Conservation (phyloP, 192 early-diverging fungal genomes). For the Geosiphon pyriformis region DNA sequence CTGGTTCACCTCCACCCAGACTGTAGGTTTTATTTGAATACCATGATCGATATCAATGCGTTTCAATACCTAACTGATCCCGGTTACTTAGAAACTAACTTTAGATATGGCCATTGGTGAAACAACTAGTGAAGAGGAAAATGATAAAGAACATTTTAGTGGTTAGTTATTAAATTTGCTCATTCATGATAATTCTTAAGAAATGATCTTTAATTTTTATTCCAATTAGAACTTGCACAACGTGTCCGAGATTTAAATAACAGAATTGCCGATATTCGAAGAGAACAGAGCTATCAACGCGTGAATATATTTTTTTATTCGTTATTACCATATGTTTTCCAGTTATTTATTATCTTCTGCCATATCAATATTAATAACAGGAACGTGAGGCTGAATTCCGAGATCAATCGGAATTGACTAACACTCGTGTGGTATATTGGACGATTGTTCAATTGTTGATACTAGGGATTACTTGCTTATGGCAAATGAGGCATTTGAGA, state of each 20-base stretch:
- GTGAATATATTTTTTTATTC: slow-evolving; percentile 41
- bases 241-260: slow-evolving; percentile 78
- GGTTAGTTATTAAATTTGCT: background rate
- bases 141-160: slow-evolving; percentile 28
- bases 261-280: slow-evolving; percentile 73
- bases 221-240: slow-evolving; percentile 55
- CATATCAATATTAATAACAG: slow-evolving; percentile 39
- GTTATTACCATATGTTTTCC: no score
- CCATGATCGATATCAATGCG: no score
- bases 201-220: background rate
- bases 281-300: slow-evolving; percentile 87
- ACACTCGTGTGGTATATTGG: slow-evolving; percentile 80
- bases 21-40: slow-evolving; percentile 40
- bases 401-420: slow-evolving; percentile 76
- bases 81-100: slow-evolving; percentile 39
- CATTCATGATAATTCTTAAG: slow-evolving; percentile 6
- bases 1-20: slow-evolving; percentile 70
- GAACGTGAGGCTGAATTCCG: slow-evolving; percentile 90
- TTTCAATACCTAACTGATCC: no score
- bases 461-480: slow-evolving; percentile 67
- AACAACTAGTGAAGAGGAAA: slow-evolving; percentile 44
- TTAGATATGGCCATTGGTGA: slow-evolving; percentile 69
- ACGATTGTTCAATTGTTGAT: slow-evolving; percentile 80
- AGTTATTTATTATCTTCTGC: no score
- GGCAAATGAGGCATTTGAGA: slow-evolving; percentile 85